Evolutionary conservation across 768 basidiomycete genomes (phyloP).

Genomic region (Gymnopilus dilepis): DNA sequence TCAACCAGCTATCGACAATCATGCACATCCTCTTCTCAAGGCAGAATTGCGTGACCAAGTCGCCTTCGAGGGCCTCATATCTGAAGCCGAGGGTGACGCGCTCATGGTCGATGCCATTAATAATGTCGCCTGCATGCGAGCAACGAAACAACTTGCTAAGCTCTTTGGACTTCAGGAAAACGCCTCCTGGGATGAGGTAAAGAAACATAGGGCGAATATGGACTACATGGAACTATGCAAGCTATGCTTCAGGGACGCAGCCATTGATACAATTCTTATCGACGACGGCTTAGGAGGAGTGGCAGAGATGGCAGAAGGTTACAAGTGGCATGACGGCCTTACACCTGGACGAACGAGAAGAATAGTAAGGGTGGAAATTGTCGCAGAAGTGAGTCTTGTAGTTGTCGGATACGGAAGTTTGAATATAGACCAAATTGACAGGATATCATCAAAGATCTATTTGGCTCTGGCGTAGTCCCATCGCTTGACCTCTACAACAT

Average conservation of each 20-base stretch:
- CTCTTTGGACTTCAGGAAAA: conserved; percentile 47
- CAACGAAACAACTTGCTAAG: conserved; percentile 56
- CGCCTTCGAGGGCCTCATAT: conserved; percentile 67
- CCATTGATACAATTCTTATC: conserved; percentile 72
- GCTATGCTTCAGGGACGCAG: conserved; percentile 54
- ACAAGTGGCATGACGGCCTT: conserved; percentile 68
- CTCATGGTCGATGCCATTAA: conserved; percentile 53
- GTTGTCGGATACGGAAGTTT: too few relatives aligned
- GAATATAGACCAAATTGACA: conserved; percentile 14
- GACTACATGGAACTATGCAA: conserved; percentile 65
- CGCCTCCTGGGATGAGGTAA: conserved; percentile 65
- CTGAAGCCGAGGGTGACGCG: conserved; percentile 64
- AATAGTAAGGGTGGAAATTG: conserved; percentile 70
- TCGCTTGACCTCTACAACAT: conserved; percentile 24
- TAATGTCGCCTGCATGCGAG: conserved; percentile 65
- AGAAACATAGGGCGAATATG: conserved; percentile 44
- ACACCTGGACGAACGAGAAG: conserved; percentile 57
- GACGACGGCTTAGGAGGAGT: conserved; percentile 72
- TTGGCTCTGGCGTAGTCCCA: conserved; percentile 21
- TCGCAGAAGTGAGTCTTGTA: conserved; percentile 63
- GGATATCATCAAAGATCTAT: conserved; percentile 38
- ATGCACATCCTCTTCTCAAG: conserved; percentile 73
- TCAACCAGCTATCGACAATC: conserved; percentile 75
- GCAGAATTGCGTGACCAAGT: conserved; percentile 48
- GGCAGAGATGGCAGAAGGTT: conserved; percentile 51